Base-by-base conservation (phyloP, 2,329 filamentous ascomycete genomes). In the Fusarium siculi region DNA sequence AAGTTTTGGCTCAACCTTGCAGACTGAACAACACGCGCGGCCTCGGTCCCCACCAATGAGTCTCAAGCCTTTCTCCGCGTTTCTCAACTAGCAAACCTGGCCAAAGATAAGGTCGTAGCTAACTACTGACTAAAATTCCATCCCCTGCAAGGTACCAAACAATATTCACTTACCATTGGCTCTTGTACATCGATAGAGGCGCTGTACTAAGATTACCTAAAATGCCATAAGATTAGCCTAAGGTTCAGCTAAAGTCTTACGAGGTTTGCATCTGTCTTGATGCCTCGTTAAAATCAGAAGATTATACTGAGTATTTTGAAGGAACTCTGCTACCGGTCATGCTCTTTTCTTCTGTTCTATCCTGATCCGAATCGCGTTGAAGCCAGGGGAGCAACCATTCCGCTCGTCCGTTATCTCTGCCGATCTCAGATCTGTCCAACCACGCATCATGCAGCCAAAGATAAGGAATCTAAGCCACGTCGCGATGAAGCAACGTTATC, bases 391-490 rank as follows among this genome's bases (percentile, higher is more conserved):
- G 21, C 18, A 36, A 32, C 4, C 25, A 55, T 15, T 56, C 59
- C 64, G 4, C 57, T 63, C 14, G 47, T 42, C 53, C 47, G 70
- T 73, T 73, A 73, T 73, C 66, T 73, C 19, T 56, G 54, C 32
- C 37, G 40, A 59, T 53, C 47, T 54, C 23, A 40, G 49, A 49
- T 52, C 37, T 43, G 21, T 54, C 59, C 59, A 70, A 59, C 59
- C 66, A 69, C 18, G 58, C 1, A 12, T 16, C 43, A 12, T n/a
- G 4, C 37, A 46, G 43, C 23, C 15, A 54, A 37, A 73, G 70
- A 73, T 73, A 73, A 73, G 59, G 44, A 42, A 60, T 62, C 54
- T 40, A 40, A 39, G 70, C 70, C 66, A 63, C 61, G 37, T 21
- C 21, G 8, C 47, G 32, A 8, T 32, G 49, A 32, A 32, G 28